A percentile compares a stretch with the other conserved stretches of the same genome.
These are phyloP conservation scores for Bryum argenteum DNA, from an alignment of 225 moss, liverwort and hornwort species.

Conservation along the genomic window DNA sequence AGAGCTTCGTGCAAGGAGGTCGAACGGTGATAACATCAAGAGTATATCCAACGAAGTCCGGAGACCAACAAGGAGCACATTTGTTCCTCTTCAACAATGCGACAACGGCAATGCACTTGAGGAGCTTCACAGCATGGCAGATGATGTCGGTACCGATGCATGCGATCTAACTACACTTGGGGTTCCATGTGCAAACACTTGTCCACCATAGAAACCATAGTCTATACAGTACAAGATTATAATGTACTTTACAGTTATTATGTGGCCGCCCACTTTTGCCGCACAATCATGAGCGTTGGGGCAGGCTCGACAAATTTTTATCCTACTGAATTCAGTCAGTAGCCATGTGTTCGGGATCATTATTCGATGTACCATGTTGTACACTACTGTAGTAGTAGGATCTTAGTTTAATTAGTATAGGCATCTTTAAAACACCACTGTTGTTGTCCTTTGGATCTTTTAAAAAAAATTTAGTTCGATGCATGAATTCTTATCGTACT, in stretches of 20 bases:
- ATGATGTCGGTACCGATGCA: conserved; percentile 58
- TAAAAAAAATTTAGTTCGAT: no score
- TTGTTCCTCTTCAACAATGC: conserved; percentile 80
- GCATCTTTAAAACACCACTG: no score
- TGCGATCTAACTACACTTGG: conserved; percentile 26
- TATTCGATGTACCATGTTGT: background rate
- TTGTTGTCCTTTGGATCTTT: no score
- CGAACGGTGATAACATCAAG: conserved; percentile 73
- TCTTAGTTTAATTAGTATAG: background rate
- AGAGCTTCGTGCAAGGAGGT: conserved; percentile 84
- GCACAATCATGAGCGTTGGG: background rate
- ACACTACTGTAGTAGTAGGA: background rate
- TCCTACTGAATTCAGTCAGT: background rate
- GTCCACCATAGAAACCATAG: background rate
- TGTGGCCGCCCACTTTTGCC: background rate
- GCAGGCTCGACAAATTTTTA: background rate
- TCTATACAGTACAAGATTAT: background rate
- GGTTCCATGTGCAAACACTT: background rate
- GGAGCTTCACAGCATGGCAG: conserved; percentile 52
- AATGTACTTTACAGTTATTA: background rate
- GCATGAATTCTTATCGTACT: background rate
- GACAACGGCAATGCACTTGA: conserved; percentile 46
- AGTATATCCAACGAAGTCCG: conserved; percentile 67
- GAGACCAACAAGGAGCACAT: conserved; percentile 33
- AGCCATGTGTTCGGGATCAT: background rate